These are phyloP conservation scores for Oryza coarctata DNA, from an alignment of 176 grass and related monocot genomes.

Conservation along the genomic window DNA sequence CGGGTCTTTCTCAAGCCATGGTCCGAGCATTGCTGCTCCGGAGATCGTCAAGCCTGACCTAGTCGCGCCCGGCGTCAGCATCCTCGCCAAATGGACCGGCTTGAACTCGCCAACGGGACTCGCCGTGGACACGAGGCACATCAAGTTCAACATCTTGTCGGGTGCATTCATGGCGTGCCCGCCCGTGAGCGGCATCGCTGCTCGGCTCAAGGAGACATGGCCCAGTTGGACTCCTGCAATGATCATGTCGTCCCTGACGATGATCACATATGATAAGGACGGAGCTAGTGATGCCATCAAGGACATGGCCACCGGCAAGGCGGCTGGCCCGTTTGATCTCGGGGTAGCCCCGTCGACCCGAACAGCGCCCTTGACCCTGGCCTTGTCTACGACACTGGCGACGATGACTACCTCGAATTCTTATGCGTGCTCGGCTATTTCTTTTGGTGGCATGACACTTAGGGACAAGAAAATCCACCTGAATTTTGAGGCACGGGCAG, in stretches of 20 bases:
- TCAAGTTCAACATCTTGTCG: constrained; percentile 47
- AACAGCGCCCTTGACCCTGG: constrained; percentile 44
- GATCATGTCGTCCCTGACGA: constrained; percentile 57
- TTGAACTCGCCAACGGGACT: constrained; percentile 14
- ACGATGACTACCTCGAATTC: constrained; percentile 52
- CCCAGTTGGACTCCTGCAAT: constrained; percentile 39
- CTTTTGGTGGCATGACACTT: too few species aligned
- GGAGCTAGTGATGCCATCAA: constrained; percentile 32
- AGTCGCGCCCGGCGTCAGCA: constrained; percentile 57
- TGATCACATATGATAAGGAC: constrained; percentile 56
- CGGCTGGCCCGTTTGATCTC: constrained; percentile 43
- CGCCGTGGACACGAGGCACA: constrained; percentile 32
- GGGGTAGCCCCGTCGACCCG: constrained; percentile 63
- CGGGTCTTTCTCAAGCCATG: constrained; percentile 49
- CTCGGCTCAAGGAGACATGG: constrained; percentile 31
- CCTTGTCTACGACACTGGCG: constrained; percentile 48
- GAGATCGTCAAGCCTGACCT: constrained; percentile 67
- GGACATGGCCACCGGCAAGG: constrained; percentile 48
- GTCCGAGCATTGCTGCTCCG: constrained; percentile 27
- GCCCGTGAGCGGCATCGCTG: constrained; percentile 50
- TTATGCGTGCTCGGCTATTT: constrained; percentile 54
- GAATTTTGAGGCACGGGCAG: too few species aligned
- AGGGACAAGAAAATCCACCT: too few species aligned
- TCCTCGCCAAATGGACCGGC: constrained; percentile 52
- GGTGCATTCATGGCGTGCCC: constrained; percentile 51